A percentile compares a stretch with the other conserved stretches of the same genome.
Conservation (phyloP, 2,329 filamentous ascomycete species). For the Trichoderma pleuroti region DNA sequence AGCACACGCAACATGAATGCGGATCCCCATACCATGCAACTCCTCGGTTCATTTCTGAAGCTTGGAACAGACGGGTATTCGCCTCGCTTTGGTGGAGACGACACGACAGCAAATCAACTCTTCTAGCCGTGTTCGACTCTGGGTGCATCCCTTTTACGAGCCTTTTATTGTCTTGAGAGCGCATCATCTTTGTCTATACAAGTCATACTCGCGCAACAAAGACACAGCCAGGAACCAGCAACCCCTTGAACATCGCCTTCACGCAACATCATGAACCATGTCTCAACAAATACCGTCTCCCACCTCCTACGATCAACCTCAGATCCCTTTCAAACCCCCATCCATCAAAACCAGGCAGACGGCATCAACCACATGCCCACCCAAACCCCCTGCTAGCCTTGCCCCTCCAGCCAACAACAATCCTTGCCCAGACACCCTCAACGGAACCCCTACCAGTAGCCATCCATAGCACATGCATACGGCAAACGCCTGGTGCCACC, state of each 20-base stretch:
- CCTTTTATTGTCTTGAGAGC: not conserved
- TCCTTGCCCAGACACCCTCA: not conserved
- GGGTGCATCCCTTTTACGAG: not conserved
- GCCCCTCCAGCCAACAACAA: not conserved
- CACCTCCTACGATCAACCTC: not conserved
- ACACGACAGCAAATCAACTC: not conserved
- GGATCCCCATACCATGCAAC: not conserved
- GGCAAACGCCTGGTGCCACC: slow-evolving; percentile 1
- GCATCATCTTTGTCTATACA: not conserved
- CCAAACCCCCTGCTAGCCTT: not conserved
- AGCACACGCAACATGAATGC: not conserved
- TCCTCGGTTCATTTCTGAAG: not conserved
- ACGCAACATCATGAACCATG: not conserved
- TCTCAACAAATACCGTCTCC: not conserved
- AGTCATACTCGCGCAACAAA: not conserved
- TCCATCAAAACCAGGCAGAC: not conserved
- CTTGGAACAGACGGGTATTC: not conserved
- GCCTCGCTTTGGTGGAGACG: not conserved
- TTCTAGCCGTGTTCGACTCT: not conserved
- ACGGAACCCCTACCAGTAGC: not conserved
- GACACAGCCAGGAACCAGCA: not conserved
- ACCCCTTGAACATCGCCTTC: not conserved
- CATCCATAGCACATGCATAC: slow-evolving; percentile 5
- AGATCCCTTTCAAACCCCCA: not conserved
- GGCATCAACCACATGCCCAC: slow-evolving; percentile 10